Percentiles rank a stretch among this genome's conserved stretches.
phyloP scores from a whole-genome alignment of 1,284 basidiomycete species.

The Moesziomyces globuligerus region DNA sequence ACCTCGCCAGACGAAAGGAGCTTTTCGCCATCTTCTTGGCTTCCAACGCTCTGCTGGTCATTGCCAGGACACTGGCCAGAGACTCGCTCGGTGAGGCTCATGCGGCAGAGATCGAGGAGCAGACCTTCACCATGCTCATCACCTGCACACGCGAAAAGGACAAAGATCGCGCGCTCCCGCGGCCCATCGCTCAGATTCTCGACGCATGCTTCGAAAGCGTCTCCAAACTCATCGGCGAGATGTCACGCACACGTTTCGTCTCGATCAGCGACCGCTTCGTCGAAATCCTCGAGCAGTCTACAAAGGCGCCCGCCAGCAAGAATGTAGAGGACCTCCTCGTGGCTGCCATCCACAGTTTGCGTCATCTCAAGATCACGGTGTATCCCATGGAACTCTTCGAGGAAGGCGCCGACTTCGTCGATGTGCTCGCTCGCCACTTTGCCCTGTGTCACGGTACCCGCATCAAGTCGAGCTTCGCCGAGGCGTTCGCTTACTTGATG shows the following conservation, averaged over 20 bases:
- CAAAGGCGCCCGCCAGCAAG: conserved; percentile 49
- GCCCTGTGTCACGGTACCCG: conserved; percentile 83
- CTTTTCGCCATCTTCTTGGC: conserved; percentile 52
- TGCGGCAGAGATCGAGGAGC: conserved; percentile 44
- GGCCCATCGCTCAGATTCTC: conserved; percentile 46
- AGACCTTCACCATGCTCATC: conserved; percentile 58
- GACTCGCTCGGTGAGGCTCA: conserved; percentile 40
- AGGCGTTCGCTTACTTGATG: conserved; percentile 80
- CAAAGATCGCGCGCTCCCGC: conserved; percentile 42
- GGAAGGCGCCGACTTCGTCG: conserved; percentile 90
- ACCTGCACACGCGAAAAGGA: conserved; percentile 56
- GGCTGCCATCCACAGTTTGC: conserved; percentile 59
- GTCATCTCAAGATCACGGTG: conserved; percentile 68
- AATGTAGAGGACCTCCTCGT: conserved; percentile 58
- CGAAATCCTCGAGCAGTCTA: conserved; percentile 57
- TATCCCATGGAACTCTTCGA: conserved; percentile 94
- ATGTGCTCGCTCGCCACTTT: conserved; percentile 82
- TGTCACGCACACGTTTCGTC: conserved; percentile 57
- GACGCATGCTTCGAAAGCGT: conserved; percentile 57
- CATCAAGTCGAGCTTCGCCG: conserved; percentile 86
- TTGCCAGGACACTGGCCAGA: conserved; percentile 32
- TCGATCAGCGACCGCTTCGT: conserved; percentile 62
- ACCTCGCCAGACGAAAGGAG: conserved; percentile 48
- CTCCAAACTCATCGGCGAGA: conserved; percentile 58
- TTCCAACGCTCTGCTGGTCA: conserved; percentile 35